Evolutionary conservation across 139 green algal species (phyloP).

Genomic region (Tetradesmus obliquus): DNA sequence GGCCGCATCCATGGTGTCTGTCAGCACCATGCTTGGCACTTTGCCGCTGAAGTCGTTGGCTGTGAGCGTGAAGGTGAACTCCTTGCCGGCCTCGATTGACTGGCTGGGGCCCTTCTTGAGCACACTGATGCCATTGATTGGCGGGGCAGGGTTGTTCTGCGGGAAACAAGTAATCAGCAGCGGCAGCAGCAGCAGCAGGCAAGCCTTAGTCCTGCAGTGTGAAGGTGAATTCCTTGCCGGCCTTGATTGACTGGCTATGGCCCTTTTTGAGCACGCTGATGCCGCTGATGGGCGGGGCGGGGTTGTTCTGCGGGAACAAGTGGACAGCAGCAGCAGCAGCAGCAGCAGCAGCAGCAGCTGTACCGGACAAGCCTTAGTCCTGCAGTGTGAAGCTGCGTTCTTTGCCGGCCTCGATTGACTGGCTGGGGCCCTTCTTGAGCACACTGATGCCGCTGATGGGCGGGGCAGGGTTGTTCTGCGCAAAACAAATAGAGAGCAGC

Average conservation of each 20-base stretch:
- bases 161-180: too few species aligned
- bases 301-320: too few species aligned
- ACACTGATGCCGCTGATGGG: background rate
- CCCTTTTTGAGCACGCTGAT: too few species aligned
- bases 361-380: too few species aligned
- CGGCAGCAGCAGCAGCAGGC: too few species aligned
- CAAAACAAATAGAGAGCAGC: background rate
- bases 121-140: background rate
- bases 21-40: background rate
- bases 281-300: too few species aligned
- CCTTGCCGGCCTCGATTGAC: background rate
- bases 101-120: background rate
- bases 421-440: background rate
- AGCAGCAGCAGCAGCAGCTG: too few species aligned
- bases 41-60: background rate
- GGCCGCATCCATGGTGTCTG: background rate
- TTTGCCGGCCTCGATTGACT: background rate
- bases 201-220: background rate
- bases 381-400: too few species aligned
- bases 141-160: too few species aligned
- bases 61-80: background rate
- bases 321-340: too few species aligned
- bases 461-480: background rate
- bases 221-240: background rate
- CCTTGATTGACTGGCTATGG: too few species aligned